Evolutionary conservation across 768 basidiomycete species (phyloP).

Genomic region (Sporobolomyces phaffii): DNA sequence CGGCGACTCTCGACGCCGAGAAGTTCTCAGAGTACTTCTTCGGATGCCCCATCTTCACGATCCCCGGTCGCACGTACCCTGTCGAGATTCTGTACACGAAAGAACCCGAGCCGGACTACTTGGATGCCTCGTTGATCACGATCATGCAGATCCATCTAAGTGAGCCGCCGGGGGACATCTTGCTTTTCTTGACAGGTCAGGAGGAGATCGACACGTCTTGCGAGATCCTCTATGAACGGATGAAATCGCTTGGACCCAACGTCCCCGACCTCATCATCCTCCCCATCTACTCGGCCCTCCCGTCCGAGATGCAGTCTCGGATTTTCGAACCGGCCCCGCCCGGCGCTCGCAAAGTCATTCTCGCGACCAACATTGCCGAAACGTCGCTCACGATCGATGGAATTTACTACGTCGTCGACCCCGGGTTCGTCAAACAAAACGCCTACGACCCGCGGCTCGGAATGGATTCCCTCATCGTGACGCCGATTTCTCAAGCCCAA

Average conservation of each 20-base stretch:
- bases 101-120: conserved; percentile 93
- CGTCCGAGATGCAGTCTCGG: conserved; percentile 93
- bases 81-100: conserved; percentile 98
- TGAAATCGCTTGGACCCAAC: conserved; percentile 97
- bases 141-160: conserved; percentile 89
- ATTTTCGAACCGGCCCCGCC: conserved; percentile 98
- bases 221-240: conserved; percentile 94
- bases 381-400: conserved; percentile 97
- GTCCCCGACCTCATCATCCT: conserved; percentile 94
- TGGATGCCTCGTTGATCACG: conserved; percentile 95
- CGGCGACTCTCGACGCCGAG: conserved; percentile 97
- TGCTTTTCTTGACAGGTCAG: conserved; percentile 96
- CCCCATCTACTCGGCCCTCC: conserved; percentile 95
- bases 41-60: conserved; percentile 97
- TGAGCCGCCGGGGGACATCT: conserved; percentile 90
- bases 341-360: conserved; percentile 96
- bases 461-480: conserved; percentile 98
- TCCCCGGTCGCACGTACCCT: conserved; percentile 98
- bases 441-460: conserved; percentile 94
- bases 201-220: conserved; percentile 98
- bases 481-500: conserved; percentile 98
- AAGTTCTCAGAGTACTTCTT: conserved; percentile 99
- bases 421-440: conserved; percentile 97
- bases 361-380: conserved; percentile 99
- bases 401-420: conserved; percentile 98